Base-by-base conservation (phyloP, 352 stramenopile genomes). In the Phytopythium montanum region DNA sequence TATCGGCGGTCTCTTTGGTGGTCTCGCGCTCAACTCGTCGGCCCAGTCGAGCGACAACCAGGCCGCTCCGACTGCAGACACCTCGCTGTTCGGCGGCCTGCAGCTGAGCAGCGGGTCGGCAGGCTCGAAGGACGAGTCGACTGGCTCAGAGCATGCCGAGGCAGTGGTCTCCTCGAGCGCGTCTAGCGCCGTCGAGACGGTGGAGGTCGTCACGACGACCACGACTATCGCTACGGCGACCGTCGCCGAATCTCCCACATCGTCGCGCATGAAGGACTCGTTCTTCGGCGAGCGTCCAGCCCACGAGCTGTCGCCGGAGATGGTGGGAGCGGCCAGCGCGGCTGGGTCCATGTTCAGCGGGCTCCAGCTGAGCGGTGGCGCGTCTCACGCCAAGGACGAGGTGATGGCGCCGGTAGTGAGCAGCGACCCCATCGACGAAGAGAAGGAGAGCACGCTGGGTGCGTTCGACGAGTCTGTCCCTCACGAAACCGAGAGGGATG, bases 251-350 rank as follows among this genome's bases (percentile, higher is more conserved):
- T 83, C 71, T 13, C 71, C 73, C 13, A 83, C 73, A 3, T 73
- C 64, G 19, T 78, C 70, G 12, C 54, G 61, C 51, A 73, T 79
- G 70, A 79, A 73, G 38, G 73, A 83, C 25, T 84, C 74, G 31
- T 79, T 85, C 57, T 85, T 85, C 39, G 76, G 75, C 2, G 68
- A 64, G 9, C 62, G 65, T 28, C 48, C 67, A 28, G 41, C 55
- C 16, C 33, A 31, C 18, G 44, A 59, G 3, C 52, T 63, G 26
- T 58, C 46, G 8, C 51, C 59, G 8, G 69, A 64, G 56, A 21
- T 73, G 29, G 44, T 41, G 7, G 41, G 31, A 13, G 39, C 60
- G 5, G 14, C 23, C 45, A 73, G 64, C 34, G 64, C 61, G 4
- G 68, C 67, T 58, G 61, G 59, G 33, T 79, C 59, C 21, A 50